Conservation (phyloP, 306 rosid species). For the Calophaca sinica region DNA sequence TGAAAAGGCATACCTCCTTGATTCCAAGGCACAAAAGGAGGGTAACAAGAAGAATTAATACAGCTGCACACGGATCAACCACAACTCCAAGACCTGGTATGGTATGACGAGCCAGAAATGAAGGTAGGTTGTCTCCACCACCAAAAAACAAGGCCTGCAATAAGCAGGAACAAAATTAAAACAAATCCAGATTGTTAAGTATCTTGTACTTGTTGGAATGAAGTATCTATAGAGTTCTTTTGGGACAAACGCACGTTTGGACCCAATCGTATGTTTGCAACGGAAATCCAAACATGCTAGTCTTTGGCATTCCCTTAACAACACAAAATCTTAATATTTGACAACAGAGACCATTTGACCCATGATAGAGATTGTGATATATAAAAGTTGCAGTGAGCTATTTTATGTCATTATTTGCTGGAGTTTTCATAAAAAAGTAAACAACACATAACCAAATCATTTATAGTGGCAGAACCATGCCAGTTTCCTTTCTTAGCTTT, state of each 20-base stretch:
- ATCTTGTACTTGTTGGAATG: constrained; percentile 7
- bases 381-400: constrained; percentile 3
- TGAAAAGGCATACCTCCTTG: constrained; percentile 60
- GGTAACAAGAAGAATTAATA: constrained; percentile 61
- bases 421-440: constrained; percentile 25
- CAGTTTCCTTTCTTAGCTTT: constrained; percentile 14
- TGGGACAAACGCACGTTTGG: no score
- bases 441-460: constrained; percentile 10
- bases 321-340: constrained; percentile 28
- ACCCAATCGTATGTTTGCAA: no score
- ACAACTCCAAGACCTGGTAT: constrained; percentile 66
- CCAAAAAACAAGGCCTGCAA: constrained; percentile 77
- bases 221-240: background rate
- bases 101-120: constrained; percentile 65
- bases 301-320: background rate
- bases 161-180: constrained; percentile 26
- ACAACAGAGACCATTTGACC: background rate
- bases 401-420: constrained; percentile 8
- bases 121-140: constrained; percentile 63
- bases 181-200: constrained; percentile 15
- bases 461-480: background rate
- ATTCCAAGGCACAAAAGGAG: constrained; percentile 71
- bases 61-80: constrained; percentile 82
- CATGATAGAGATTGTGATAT: constrained; percentile 16
- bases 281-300: no score